Evolutionary conservation across 768 basidiomycete species (phyloP), one percentile per base, ranked within the genome.

Genomic region (Mycena filopes): DNA sequence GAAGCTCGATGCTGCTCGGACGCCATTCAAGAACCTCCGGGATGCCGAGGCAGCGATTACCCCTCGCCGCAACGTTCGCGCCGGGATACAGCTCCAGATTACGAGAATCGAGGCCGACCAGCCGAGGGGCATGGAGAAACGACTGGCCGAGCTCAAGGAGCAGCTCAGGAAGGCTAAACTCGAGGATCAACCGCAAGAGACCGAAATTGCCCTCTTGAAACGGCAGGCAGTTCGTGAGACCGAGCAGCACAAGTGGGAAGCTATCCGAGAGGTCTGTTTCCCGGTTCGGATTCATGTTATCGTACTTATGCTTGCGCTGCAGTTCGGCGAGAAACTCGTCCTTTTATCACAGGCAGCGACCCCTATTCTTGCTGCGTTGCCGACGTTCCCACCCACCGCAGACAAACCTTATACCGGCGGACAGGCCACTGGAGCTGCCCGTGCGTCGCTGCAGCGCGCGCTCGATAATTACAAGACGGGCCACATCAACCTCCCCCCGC

Each of bases 251-350:
- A 94, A 93, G 70, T 95, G 94, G 93, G 87, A 90, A 45, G 94
- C 94, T 13, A 77, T 94, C 54, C 84, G 87, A 73, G 94, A 95
- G 87, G 93, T 92, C 71, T 58, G 72, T 70, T 29, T 43, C 33
- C 16, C 49, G 63, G 3, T n/a, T 16, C 7, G 20, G 21, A 23
- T 31, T n/a, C 15, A 25, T 28, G 15, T 55, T 53, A 18, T 43
- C 12, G 36, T 25, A 40, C 51, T 54, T 43, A 46, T 57, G 57
- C 31, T 47, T 55, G 46, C 42, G 3, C 46, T 56, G 2, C 58
- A 95, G 93, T 95, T 90, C 62, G 92, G 87, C 48, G 94, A 95
- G 75, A 95, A 95, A 74, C 77, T 95, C 5, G 78, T 89, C 1
- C 81, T 95, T 7, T 74, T 95, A 10, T 84, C 91, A 5, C 90